phyloP scores from a whole-genome alignment of 2,329 filamentous ascomycete species.

The Fusarium drepaniforme region DNA sequence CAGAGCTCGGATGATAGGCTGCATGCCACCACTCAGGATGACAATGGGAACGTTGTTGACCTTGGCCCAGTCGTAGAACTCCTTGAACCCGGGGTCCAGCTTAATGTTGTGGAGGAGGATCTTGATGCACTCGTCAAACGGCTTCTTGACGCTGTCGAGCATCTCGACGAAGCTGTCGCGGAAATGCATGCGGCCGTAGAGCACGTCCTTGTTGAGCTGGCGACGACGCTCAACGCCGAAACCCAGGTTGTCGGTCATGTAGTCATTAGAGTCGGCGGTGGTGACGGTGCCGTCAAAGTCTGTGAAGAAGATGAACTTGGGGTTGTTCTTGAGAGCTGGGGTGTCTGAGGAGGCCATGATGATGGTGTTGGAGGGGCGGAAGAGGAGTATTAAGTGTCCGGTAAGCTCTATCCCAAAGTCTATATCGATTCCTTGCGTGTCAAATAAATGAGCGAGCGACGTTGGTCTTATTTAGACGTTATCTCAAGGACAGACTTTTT shows the following conservation, averaged over 20 bases:
- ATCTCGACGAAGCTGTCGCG: slow-evolving; percentile 90
- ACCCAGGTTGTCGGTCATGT: slow-evolving; percentile 91
- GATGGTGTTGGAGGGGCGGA: not conserved
- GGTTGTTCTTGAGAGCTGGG: slow-evolving; percentile 74
- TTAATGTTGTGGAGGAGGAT: slow-evolving; percentile 85
- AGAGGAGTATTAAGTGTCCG: not conserved
- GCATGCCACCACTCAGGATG: slow-evolving; percentile 93
- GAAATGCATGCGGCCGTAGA: slow-evolving; percentile 78
- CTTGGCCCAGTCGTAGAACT: slow-evolving; percentile 87
- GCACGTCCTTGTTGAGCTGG: slow-evolving; percentile 81
- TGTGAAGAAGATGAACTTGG: slow-evolving; percentile 97
- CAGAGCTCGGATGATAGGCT: slow-evolving; percentile 87
- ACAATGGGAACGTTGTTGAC: slow-evolving; percentile 91
- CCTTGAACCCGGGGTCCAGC: slow-evolving; percentile 88
- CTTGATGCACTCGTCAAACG: slow-evolving; percentile 85
- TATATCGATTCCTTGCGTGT: not conserved
- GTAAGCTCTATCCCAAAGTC: not conserved
- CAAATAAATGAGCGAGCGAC: not conserved
- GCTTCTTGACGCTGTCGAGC: slow-evolving; percentile 87
- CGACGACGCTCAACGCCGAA: slow-evolving; percentile 80
- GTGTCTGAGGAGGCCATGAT: slow-evolving; percentile 62
- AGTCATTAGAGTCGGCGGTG: slow-evolving; percentile 73
- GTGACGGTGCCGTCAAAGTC: slow-evolving; percentile 99
- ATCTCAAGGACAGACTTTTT: slow-evolving; percentile 16
- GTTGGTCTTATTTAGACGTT: not conserved